Conservation (phyloP, 352 stramenopile genomes). For the Ophiocytium majus region DNA sequence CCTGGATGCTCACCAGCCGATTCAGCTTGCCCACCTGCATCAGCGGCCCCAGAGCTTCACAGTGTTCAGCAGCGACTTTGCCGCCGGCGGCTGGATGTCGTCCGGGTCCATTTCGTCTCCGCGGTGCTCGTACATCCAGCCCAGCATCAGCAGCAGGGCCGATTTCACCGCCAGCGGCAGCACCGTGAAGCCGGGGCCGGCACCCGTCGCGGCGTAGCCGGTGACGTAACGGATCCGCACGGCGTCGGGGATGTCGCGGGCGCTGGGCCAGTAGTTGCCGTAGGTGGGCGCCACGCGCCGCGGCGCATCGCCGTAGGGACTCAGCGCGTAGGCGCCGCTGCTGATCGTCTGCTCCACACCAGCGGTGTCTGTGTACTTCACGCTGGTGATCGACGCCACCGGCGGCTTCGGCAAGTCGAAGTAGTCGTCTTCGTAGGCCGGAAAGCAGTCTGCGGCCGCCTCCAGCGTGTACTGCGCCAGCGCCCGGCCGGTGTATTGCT, state of each 20-base stretch:
- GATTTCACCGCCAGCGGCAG: too few species aligned
- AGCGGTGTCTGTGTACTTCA: not conserved
- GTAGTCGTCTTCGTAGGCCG: not conserved
- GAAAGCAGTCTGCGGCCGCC: not conserved
- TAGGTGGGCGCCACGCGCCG: not conserved
- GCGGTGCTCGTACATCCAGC: too few species aligned
- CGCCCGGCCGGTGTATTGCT: not conserved
- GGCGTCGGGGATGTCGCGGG: not conserved
- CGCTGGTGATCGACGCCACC: not conserved
- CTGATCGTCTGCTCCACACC: not conserved
- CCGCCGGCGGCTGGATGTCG: too few species aligned
- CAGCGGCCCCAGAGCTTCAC: too few species aligned
- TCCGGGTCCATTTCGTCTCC: too few species aligned
- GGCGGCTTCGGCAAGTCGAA: not conserved
- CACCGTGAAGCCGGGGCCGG: not conserved
- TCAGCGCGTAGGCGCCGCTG: not conserved
- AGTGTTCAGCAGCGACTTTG: too few species aligned
- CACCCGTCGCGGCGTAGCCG: slow-evolving; percentile 4
- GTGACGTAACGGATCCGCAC: not conserved
- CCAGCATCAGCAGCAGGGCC: too few species aligned
- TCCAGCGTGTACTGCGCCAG: not conserved
- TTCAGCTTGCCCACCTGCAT: too few species aligned
- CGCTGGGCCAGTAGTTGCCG: not conserved
- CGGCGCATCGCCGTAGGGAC: too few species aligned
- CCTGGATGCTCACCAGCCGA: too few species aligned